Base-by-base conservation (phyloP, 805 yeast genomes). In the Pichia pseudocactophila region DNA sequence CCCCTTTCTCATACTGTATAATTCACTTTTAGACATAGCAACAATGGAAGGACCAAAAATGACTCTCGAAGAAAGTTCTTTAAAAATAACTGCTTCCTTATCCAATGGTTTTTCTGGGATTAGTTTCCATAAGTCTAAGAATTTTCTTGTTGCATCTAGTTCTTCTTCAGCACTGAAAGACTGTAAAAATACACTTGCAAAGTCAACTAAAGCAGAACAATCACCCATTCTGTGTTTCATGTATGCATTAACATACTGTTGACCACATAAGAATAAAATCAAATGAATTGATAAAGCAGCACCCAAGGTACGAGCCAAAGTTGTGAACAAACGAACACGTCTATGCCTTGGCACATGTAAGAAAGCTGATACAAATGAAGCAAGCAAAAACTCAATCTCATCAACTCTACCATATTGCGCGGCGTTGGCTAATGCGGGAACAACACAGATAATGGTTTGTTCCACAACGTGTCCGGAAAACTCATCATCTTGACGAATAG, bases 311-410 rank as follows among this genome's bases (percentile, higher is more conserved):
- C 71, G 71, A 13, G 88, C 78, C 49, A 92, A 70, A 1, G 94
- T 80, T 2, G 84, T 73, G 54, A 85, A 92, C 41, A 92, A 65
- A 56, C 79, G 80, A 33, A 86, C 95, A 54, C 98, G 76, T 63
- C 98, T 83, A 60, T 92, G 98, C 58, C 96, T 78, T 47, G 98
- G 98, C 50, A 92, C 89, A 58, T 92, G 97, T 42, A 81, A 79
- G 64, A 92, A 86, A 1, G 98, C 97, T 45, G 95, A 80, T n/a
- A 83, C 86, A 57, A 92, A 92, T 53, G 95, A 82, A 39, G 92
- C 76, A 49, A 92, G 65, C 47, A 94, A 69, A 56, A 88, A 84
- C 59, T 89, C 96, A 41, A 80, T 74, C 59, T 87, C 95, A 44
- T 76, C 80, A 11, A 58, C 59, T 50, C 66, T 64, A 40, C 71